phyloP scores from a whole-genome alignment of 2,329 filamentous ascomycete genomes.

The Diaporthe batatas region DNA sequence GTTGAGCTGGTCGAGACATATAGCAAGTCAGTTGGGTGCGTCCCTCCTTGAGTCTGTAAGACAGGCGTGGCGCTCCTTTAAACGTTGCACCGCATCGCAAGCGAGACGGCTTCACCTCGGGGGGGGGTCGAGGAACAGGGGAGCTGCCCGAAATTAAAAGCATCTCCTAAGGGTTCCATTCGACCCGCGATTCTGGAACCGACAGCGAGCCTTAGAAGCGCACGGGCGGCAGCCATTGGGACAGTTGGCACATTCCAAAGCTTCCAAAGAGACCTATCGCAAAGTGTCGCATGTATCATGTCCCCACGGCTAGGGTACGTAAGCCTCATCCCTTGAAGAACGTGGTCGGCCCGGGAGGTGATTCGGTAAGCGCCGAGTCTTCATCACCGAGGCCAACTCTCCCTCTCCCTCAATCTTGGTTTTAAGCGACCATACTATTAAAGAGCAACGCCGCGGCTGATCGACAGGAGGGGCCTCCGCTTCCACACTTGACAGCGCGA shows the following conservation, averaged over 20 bases:
- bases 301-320: constrained; percentile 3
- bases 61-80: background rate
- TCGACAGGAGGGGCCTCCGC: constrained; percentile 1
- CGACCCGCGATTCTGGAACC: constrained; percentile 7
- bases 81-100: too few relatives aligned
- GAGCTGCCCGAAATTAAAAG: constrained; percentile 12
- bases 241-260: background rate
- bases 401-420: background rate
- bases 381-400: constrained; percentile 20
- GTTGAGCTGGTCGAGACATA: background rate
- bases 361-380: constrained; percentile 35
- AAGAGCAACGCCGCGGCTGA: constrained; percentile 20
- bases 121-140: background rate
- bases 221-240: background rate
- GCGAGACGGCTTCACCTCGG: background rate
- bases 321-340: constrained; percentile 19
- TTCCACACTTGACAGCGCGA: background rate
- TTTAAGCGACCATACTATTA: background rate
- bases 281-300: background rate
- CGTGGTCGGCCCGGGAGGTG: constrained; percentile 3
- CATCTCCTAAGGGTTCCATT: constrained; percentile 9
- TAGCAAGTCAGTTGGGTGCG: background rate
- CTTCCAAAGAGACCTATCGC: background rate
- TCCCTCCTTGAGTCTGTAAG: background rate
- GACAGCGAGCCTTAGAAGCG: background rate